Conservation (phyloP, 192 early-diverging fungal species). For the Umbelopsis vinacea region DNA sequence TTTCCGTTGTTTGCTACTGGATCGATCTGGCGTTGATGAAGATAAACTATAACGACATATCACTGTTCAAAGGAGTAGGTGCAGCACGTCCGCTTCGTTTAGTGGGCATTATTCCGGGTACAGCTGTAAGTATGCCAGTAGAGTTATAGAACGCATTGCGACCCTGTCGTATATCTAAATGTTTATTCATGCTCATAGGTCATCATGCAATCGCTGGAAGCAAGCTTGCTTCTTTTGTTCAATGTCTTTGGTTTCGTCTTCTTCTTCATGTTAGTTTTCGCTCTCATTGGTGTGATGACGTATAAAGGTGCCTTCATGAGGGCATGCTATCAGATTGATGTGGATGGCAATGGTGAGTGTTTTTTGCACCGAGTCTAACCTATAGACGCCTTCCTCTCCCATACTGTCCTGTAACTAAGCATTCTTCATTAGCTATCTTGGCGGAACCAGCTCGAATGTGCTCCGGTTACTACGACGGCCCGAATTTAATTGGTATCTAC, state of each 20-base stretch:
- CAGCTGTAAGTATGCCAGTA: constrained; percentile 29
- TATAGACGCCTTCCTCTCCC: neutral
- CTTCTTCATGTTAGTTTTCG: constrained; percentile 46
- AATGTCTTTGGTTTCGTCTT: constrained; percentile 53
- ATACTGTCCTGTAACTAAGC: neutral
- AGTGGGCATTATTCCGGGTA: constrained; percentile 45
- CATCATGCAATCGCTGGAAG: constrained; percentile 38
- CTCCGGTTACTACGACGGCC: constrained; percentile 37
- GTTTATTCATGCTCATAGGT: constrained; percentile 20
- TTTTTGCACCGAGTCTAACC: neutral
- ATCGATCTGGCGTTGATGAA: constrained; percentile 54
- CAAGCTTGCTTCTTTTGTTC: constrained; percentile 39
- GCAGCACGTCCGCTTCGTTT: constrained; percentile 55
- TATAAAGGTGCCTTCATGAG: constrained; percentile 55
- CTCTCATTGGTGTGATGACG: constrained; percentile 53
- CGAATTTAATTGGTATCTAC: constrained; percentile 26
- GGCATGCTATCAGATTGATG: constrained; percentile 36
- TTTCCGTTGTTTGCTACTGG: constrained; percentile 57
- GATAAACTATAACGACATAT: constrained; percentile 38
- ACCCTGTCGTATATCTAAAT: neutral
- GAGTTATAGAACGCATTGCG: no score
- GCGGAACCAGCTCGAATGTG: constrained; percentile 34
- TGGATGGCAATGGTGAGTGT: constrained; percentile 33
- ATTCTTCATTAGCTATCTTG: constrained; percentile 19
- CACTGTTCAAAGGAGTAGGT: constrained; percentile 54